Conservation (phyloP, 108 stramenopile genomes). For the Conticribra guillardii region DNA sequence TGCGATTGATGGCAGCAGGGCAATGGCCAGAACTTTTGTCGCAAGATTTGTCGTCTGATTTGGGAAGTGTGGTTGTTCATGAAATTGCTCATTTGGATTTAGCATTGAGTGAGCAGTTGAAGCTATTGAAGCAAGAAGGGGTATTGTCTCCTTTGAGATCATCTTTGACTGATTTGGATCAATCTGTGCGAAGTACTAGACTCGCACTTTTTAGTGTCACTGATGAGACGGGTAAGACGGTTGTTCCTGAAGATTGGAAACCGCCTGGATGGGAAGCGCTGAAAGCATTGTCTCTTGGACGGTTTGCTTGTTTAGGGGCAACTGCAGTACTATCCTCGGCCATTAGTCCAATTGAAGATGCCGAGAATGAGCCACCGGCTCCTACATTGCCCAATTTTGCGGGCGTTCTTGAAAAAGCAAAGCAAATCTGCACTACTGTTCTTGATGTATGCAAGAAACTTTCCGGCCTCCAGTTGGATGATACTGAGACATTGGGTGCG, state of each 20-base stretch:
- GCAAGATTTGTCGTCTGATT: constrained; percentile 66
- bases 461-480: constrained; percentile 24
- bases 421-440: constrained; percentile 30
- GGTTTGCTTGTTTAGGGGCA: constrained; percentile 72
- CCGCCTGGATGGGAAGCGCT: constrained; percentile 75
- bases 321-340: constrained; percentile 76
- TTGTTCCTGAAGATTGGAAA: constrained; percentile 78
- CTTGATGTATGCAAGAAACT: constrained; percentile 42
- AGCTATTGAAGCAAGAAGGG: constrained; percentile 83
- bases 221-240: constrained; percentile 58
- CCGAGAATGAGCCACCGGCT: constrained; percentile 43
- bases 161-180: constrained; percentile 71
- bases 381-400: constrained; percentile 32
- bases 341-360: constrained; percentile 51
- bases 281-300: constrained; percentile 63
- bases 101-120: constrained; percentile 68
- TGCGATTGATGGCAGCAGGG: constrained; percentile 76
- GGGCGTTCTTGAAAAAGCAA: constrained; percentile 27
- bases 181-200: constrained; percentile 58
- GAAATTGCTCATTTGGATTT: constrained; percentile 69
- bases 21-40: constrained; percentile 87
- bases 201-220: constrained; percentile 65
- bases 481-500: constrained; percentile 24
- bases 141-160: constrained; percentile 75
- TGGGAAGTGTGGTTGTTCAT: constrained; percentile 73